A percentile compares a stretch with the other conserved stretches of the same genome.
Conservation (phyloP, 306 rosid genomes). For the Vicia villosa region DNA sequence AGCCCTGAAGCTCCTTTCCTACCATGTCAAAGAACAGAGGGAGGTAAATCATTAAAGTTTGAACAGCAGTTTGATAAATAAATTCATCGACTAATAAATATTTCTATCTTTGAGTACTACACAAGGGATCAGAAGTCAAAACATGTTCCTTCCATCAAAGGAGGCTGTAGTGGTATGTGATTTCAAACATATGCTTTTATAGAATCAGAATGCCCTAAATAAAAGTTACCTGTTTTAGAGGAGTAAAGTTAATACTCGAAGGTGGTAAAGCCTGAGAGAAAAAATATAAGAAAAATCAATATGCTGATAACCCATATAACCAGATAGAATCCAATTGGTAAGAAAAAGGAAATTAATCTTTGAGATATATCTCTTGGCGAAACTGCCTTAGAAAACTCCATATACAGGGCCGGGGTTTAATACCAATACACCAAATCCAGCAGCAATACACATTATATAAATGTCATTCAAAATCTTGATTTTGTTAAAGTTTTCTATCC, state of each 20-base stretch:
- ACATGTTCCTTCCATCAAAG: conserved; percentile 20
- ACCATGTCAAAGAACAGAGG: conserved; percentile 26
- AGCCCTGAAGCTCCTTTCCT: conserved; percentile 83
- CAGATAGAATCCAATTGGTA: not conserved
- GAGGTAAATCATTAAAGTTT: conserved; percentile 7
- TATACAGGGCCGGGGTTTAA: not conserved
- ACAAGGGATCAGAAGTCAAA: not conserved
- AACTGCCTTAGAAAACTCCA: not conserved
- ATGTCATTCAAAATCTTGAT: conserved; percentile 10
- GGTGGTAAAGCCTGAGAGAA: conserved; percentile 86
- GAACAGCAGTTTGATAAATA: conserved; percentile 20
- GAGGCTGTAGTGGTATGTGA: conserved; percentile 18
- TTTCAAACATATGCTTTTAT: conserved; percentile 19
- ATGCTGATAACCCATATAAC: not conserved
- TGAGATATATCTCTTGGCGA: not conserved
- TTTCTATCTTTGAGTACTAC: conserved; percentile 4
- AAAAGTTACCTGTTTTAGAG: conserved; percentile 78
- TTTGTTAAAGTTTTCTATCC: conserved; percentile 12
- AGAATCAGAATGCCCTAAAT: conserved; percentile 21
- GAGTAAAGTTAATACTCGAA: conserved; percentile 70
- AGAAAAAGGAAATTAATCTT: not conserved
- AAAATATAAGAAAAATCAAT: not conserved
- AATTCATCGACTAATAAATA: not conserved
- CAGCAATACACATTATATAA: not conserved
- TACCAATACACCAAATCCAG: not conserved